A percentile compares a stretch with the other conserved stretches of the same genome.
Conservation (phyloP, 768 basidiomycete species). For the Ramaria rubella region DNA sequence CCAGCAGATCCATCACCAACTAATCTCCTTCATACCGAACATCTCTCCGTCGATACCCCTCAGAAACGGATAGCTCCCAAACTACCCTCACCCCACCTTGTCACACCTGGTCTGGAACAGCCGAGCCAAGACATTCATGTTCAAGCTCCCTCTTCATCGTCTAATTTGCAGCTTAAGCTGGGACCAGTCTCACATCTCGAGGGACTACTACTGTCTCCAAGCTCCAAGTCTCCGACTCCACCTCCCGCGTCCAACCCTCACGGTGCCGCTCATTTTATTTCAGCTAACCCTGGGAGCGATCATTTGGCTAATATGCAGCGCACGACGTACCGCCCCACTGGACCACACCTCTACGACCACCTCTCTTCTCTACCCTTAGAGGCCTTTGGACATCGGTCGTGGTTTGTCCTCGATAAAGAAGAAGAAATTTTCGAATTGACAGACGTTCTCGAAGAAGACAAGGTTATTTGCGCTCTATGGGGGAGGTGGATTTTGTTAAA, state of each 20-base stretch:
- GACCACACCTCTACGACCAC: constrained; percentile 59
- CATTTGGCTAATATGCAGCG: constrained; percentile 42
- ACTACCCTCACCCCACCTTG: no score
- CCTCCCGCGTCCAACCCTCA: constrained; percentile 39
- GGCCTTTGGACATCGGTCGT: constrained; percentile 57
- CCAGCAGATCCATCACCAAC: no score
- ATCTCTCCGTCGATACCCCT: no score
- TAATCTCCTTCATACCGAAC: no score
- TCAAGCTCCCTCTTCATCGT: no score
- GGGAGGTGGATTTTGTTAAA: constrained; percentile 64
- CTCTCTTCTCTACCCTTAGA: constrained; percentile 53
- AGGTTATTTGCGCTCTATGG: constrained; percentile 76
- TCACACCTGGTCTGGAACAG: no score
- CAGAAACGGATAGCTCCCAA: no score
- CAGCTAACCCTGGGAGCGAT: constrained; percentile 47
- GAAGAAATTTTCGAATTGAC: constrained; percentile 71
- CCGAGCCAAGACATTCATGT: no score
- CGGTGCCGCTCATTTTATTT: constrained; percentile 44
- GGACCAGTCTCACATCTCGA: constrained; percentile 3
- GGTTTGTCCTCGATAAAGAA: constrained; percentile 65
- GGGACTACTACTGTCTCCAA: constrained; percentile 18
- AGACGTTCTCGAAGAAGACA: constrained; percentile 66
- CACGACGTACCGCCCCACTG: constrained; percentile 57
- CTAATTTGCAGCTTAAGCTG: not conserved
- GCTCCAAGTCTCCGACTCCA: constrained; percentile 25